Conservation (phyloP, 2,329 filamentous ascomycete species). For the Hypoxylon sp. region DNA sequence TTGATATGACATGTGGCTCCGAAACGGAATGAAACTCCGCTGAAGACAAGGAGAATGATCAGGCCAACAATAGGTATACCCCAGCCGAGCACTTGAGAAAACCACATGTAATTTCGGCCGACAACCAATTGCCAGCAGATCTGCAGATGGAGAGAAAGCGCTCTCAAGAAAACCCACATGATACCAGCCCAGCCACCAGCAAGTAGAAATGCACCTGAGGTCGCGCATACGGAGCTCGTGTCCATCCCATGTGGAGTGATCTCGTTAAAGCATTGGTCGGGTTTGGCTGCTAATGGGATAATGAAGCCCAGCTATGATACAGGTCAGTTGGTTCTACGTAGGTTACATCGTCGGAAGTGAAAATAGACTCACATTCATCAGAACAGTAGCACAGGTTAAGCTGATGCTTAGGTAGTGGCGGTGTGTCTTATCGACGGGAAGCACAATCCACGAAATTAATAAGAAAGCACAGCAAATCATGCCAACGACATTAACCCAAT, state of each 20-base stretch:
- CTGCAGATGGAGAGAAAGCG: conserved; percentile 93
- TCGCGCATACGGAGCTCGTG: conserved; percentile 83
- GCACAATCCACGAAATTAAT: conserved; percentile 80
- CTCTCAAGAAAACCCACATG: conserved; percentile 92
- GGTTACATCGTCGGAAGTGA: background rate
- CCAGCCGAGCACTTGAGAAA: conserved; percentile 85
- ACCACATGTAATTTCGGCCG: conserved; percentile 90
- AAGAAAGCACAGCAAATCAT: conserved; percentile 81
- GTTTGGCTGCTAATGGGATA: conserved; percentile 83
- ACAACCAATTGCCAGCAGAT: conserved; percentile 98
- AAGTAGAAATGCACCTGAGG: conserved; percentile 88
- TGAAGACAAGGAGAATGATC: conserved; percentile 82
- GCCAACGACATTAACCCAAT: conserved; percentile 85
- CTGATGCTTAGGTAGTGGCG: conserved; percentile 95
- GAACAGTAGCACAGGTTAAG: conserved; percentile 79
- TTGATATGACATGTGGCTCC: conserved; percentile 95
- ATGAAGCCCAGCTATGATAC: conserved; percentile 86
- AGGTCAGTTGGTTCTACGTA: conserved; percentile 20
- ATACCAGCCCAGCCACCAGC: conserved; percentile 87
- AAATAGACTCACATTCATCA: conserved; percentile 79
- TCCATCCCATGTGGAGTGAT: conserved; percentile 97
- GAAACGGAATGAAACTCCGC: conserved; percentile 94
- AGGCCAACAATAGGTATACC: conserved; percentile 84
- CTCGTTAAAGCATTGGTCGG: conserved; percentile 85
- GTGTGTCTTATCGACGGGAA: conserved; percentile 90